Base-by-base conservation (phyloP, 306 rosid species). In the Adenanthera pavonina region DNA sequence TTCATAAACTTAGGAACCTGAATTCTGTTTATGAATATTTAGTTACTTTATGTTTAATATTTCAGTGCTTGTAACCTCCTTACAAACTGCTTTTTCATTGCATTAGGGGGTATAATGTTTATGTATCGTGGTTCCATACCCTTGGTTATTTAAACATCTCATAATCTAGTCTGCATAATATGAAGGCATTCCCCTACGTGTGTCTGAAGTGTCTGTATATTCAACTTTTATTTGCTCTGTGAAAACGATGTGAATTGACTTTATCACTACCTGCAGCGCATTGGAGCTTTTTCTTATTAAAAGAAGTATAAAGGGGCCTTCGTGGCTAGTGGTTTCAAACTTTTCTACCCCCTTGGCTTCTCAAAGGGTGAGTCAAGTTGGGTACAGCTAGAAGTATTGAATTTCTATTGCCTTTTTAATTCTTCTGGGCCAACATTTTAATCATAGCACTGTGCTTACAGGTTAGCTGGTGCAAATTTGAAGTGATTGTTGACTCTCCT, bases 391-490 rank as follows among this genome's bases (percentile, higher is more conserved):
- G 62, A 19, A 52, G 69, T 76, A 61, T 41, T 60, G 34, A 43
- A 33, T 60, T 78, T 76, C 61, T 69, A 34, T 70, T 80, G 49
- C 43, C 69, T 68, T 65, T 46, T 19, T 17, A 33, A 59, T 66
- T 49, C 64, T 11, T 57, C 7, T 20, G 20, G 15, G 67, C 56
- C 44, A 38, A 76, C 47, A 20, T 79, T 73, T 82, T 75, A 74
- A 76, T 56, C 47, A 47, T 78, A 60, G 81, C 66, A 80, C 80
- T 86, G 74, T 80, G 49, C 74, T 81, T 52, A 57, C 91, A 95
- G 99, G 97, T 95, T 78, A 93, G 98, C 90, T 95, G 99, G 97
- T 95, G 98, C 93, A 92, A 95, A 86, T 95, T 92, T 86, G 98
- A 93, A 87, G 97, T 93, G 84, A 83, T 69, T 43, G 89, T 92